phyloP scores from a whole-genome alignment of 148 eudicot genomes.

The Vaccinium darrowii region DNA sequence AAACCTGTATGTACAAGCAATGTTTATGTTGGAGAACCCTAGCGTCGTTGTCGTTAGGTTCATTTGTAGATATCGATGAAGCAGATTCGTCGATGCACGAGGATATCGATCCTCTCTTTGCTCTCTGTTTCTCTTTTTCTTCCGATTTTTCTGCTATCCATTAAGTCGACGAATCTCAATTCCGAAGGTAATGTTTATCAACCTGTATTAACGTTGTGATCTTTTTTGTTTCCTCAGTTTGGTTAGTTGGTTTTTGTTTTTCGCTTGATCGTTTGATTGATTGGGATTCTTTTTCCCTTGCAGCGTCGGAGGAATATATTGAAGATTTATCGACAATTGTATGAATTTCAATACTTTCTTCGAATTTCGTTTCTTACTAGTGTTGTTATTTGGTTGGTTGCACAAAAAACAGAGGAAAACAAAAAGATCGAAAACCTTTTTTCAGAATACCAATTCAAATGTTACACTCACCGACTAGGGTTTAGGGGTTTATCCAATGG shows the following conservation, averaged over 20 bases:
- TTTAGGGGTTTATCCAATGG: not conserved
- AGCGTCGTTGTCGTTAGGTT: not conserved
- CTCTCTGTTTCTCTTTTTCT: slow-evolving; percentile 60
- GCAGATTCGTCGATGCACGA: slow-evolving; percentile 63
- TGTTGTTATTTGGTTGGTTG: not conserved
- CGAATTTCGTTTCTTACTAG: not conserved
- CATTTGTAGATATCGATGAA: slow-evolving; percentile 40
- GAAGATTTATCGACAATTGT: slow-evolving; percentile 78
- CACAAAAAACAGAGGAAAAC: slow-evolving; percentile 4
- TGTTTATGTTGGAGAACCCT: slow-evolving; percentile 20
- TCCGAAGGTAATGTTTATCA: slow-evolving; percentile 38
- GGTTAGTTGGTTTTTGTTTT: not conserved
- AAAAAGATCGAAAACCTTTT: not conserved
- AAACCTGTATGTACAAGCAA: not conserved
- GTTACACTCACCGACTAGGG: not conserved
- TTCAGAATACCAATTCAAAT: too few relatives aligned
- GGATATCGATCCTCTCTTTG: slow-evolving; percentile 86
- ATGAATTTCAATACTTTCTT: slow-evolving; percentile 25
- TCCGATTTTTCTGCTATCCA: slow-evolving; percentile 62
- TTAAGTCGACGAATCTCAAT: slow-evolving; percentile 38
- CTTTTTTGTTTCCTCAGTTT: not conserved
- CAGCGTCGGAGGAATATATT: slow-evolving; percentile 44
- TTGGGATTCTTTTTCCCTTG: slow-evolving; percentile 13
- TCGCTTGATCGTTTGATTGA: not conserved
- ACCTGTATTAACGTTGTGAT: too few relatives aligned